Percentiles rank a stretch among this genome's conserved stretches.
phyloP scores from a whole-genome alignment of 768 basidiomycete species.

The Amanita muscaria region DNA sequence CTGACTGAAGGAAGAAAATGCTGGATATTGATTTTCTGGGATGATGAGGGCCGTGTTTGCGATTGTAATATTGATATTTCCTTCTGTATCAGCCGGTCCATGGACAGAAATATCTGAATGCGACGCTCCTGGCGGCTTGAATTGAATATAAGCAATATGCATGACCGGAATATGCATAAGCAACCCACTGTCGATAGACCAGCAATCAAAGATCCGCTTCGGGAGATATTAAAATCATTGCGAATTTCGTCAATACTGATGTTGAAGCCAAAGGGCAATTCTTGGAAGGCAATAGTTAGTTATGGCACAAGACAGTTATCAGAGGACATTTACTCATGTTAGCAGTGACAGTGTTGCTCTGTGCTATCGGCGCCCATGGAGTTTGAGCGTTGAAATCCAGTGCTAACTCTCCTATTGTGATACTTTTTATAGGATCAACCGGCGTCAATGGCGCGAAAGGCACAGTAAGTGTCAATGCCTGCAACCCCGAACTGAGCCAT shows the following conservation, averaged over 20 bases:
- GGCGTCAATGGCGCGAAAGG: conserved; percentile 45
- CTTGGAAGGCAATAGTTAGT: conserved; percentile 23
- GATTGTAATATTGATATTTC: conserved; percentile 58
- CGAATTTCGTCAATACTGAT: conserved; percentile 50
- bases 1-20: conserved; percentile 56
- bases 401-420: conserved; percentile 50
- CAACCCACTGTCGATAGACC: conserved; percentile 46
- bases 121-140: conserved; percentile 53
- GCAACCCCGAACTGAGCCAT: conserved; percentile 59
- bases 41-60: conserved; percentile 41
- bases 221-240: conserved; percentile 56
- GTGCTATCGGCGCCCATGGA: conserved; percentile 50
- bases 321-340: conserved; percentile 38
- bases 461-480: conserved; percentile 48
- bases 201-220: conserved; percentile 43
- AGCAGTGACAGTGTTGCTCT: conserved; percentile 53
- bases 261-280: conserved; percentile 64
- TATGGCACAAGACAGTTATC: neutral
- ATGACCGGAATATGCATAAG: neutral
- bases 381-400: conserved; percentile 44
- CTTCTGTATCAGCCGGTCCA: conserved; percentile 45
- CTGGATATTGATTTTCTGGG: conserved; percentile 36
- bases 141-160: too few species aligned
- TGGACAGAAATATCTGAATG: conserved; percentile 49
- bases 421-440: conserved; percentile 58